Evolutionary conservation across 768 basidiomycete genomes (phyloP), one percentile per base, ranked within the genome.

Genomic region (Russula sp.): DNA sequence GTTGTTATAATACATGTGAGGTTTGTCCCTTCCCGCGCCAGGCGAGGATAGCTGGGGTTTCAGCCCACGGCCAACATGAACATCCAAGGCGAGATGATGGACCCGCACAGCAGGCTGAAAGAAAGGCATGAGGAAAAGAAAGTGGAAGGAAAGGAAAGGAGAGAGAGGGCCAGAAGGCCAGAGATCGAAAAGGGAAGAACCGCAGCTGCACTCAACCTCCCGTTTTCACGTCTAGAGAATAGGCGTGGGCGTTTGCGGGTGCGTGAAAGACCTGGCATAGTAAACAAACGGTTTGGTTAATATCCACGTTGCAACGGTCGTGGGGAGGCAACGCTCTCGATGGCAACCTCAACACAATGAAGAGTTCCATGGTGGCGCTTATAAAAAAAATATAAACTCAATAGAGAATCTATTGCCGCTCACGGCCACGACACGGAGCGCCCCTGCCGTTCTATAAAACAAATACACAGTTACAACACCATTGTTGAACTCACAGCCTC

Each of bases 81-180:
- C 34, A 42, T 46, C 52, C 58, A 48, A 30, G 51, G 10, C n/a
- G 36, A 28, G 55, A 56, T 32, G 53, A 18, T 24, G 42, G 26
- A 51, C 64, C 61, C 53, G 65, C 67, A n/a, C 65, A 63, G 67
- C 65, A 63, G 67, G 65, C 26, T 22, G 48, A 51, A 38, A 22
- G 28, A 50, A 52, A 49, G 38, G 50, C 65, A 64, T 63, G 32
- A 34, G 5, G 62, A 49, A 49, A 58, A 13, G 28, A 30, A 30
- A 30, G n/a, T n/a, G 9, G 30, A 32, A 32, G 26, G 56, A 30
- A 3, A 24, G 57, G 36, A n/a, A 20, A 44, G n/a, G 46, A 24
- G 58, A 54, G 59, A 26, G 26, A 61, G 30, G 59, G 66, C 66
- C 63, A 34, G 57, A 54, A 32, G 30, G 66, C 66, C 63, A 34